phyloP scores from a whole-genome alignment of 2,329 filamentous ascomycete species.

The Calonectria henricotiae region DNA sequence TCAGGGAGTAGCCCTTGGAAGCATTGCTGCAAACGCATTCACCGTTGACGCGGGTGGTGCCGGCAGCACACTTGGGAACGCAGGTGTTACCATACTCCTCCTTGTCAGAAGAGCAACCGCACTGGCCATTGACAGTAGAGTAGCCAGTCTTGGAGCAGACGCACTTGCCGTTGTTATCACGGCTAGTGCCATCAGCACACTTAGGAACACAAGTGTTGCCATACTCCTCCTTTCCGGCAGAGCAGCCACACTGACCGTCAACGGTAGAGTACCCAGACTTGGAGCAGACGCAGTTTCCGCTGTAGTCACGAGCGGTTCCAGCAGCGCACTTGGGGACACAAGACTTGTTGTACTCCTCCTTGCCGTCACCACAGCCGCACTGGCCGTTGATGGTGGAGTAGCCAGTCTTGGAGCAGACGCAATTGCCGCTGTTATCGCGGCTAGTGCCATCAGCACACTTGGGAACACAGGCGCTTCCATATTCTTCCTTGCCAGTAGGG shows the following conservation, averaged over 20 bases:
- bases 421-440: not conserved
- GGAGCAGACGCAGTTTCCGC: not conserved
- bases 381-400: not conserved
- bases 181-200: not conserved
- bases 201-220: not conserved
- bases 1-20: not conserved
- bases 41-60: not conserved
- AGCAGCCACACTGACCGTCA: not conserved
- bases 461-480: not conserved
- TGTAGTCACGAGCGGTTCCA: not conserved
- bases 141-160: slow-evolving; percentile 4
- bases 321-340: slow-evolving; percentile 9
- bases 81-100: not conserved
- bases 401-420: not conserved
- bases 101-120: not conserved
- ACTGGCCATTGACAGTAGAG: not conserved
- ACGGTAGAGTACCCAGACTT: not conserved
- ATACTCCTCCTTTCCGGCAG: not conserved
- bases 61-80: not conserved
- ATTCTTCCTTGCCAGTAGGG: not conserved
- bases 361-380: not conserved
- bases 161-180: not conserved
- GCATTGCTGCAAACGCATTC: slow-evolving; percentile 4
- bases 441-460: not conserved
- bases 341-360: not conserved